Base-by-base conservation (phyloP, 2,329 filamentous ascomycete genomes). In the Pseudonectria foliicola region DNA sequence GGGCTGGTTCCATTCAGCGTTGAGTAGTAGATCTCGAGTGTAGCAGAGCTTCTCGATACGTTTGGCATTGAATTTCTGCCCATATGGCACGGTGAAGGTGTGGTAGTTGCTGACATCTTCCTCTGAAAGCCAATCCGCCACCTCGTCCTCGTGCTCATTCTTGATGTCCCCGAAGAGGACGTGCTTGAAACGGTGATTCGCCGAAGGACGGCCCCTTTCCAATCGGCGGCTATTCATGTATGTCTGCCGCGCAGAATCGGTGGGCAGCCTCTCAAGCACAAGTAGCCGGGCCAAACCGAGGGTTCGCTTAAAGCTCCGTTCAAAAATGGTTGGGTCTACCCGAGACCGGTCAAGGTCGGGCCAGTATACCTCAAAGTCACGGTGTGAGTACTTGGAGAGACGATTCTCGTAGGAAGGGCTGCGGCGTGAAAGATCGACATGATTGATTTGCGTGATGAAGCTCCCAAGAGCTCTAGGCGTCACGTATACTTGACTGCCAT, bases 361-460 rank as follows among this genome's bases (percentile, higher is more conserved):
- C 79, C 85, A 94, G 55, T 84, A 82, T 1, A 90, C 76, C 58
- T 94, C 87, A 45, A 94, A 94, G 12, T 85, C 85, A 28, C 86
- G 71, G 52, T 84, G 84, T 11, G 82, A 84, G 57, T 94, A 90
- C 57, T 93, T 93, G 12, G 84, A 85, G 10, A 93, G 70, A 8
- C 87, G 79, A 46, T 86, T 93, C 53, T 94, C 87, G 48, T 94
- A 94, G 0, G 85, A 92, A 0, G 86, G 85, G 13, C 84, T 90
- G 27, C 87, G 77, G 13, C 87, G 75, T 4, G 76, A 80, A 25
- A 94, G 69, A 52, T 94, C 87, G 40, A 93, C 71, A 3, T 80
- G 80, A 49, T 94, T 93, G 53, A 77, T 71, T 59, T 94, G 87
- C 0, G 85, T 90, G 53, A 90, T 80, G 57, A 82, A 90, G 8